phyloP scores from a whole-genome alignment of 2,329 filamentous ascomycete species.

The Aspergillus quadricinctus region DNA sequence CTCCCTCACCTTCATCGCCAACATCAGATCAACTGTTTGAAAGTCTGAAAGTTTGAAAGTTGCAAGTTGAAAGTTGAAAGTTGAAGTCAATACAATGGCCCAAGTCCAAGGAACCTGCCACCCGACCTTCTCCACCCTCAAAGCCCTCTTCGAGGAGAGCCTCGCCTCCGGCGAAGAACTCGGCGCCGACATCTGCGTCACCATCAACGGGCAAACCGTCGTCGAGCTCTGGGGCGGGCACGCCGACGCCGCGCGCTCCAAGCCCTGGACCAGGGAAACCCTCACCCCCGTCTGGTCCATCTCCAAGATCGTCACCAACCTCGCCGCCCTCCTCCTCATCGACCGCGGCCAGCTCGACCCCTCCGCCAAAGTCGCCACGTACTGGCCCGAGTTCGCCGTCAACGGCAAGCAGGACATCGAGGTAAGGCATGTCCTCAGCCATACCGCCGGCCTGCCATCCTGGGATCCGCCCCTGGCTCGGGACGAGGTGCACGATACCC shows the following conservation, averaged over 20 bases:
- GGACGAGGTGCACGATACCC: conserved; percentile 33
- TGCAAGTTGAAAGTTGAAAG: too few species aligned
- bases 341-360: conserved; percentile 37
- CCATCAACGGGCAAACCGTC: conserved; percentile 38
- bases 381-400: conserved; percentile 47
- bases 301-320: conserved; percentile 36
- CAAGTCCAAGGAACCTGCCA: conserved; percentile 35
- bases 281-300: conserved; percentile 40
- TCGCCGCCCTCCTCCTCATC: conserved; percentile 39
- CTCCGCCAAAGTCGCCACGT: conserved; percentile 36
- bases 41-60: too few species aligned
- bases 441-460: conserved; percentile 34
- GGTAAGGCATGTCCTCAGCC: conserved; percentile 40
- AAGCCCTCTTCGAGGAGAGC: conserved; percentile 30
- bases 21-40: too few species aligned
- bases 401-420: conserved; percentile 40
- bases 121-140: conserved; percentile 33
- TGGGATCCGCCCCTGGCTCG: conserved; percentile 31
- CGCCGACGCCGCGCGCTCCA: conserved; percentile 24
- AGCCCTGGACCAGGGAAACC: conserved; percentile 40
- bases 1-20: too few species aligned
- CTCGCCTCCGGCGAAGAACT: conserved; percentile 40
- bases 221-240: conserved; percentile 46
- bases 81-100: conserved; percentile 18
- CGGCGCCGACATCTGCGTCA: conserved; percentile 44